Evolutionary conservation across 1,139 yeast genomes (phyloP), one percentile per base, ranked within the genome.

Genomic region (Kurtzmaniella quercitrusa): DNA sequence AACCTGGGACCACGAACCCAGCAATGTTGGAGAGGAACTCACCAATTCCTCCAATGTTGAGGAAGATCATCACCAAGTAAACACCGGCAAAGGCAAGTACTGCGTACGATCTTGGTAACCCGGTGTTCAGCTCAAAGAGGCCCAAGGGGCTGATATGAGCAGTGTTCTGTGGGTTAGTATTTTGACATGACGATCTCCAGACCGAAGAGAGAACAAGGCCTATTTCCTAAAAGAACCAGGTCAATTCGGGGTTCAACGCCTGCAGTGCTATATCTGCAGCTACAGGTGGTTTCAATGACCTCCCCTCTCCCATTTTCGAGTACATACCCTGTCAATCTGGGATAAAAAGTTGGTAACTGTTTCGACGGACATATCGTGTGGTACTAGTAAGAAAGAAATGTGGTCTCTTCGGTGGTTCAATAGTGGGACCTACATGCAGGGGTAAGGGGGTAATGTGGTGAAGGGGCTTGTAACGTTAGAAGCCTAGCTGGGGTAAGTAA

Each of bases 1-100:
- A 93, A 42, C 94, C 94, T 43, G 99, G 98, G 49, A 90, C 66
- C 33, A 82, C 87, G 55, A 93, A 86, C 0, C 98, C 96, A 33
- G 95, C 95, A 59, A 93, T 70, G 73, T 94, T 93, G 53, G 97
- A 85, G 53, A 93, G 77, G 56, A 93, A 80, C 70, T 91, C 95
- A 48, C 98, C 98, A 59, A 91, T 72, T 18, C 96, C 98, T 50
- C 96, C 98, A 54, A 90, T 71, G 68, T 94, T 94, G 60, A 91
- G 73, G 69, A 91, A 88, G 48, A 90, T 81, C 57, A 90, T 65
- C 38, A 91, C 67, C 53, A 90, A 73, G 71, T 93, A 93, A 43
- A 81, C 58, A 8, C 65, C 82, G 38, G 73, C 82, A 19, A 75
- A 75, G 18, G 82, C 94, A 45, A 85, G 65, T 31, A 85, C 85